Evolutionary conservation across 805 yeast species (phyloP), one percentile per base, ranked within the genome.

Genomic region (Metschnikowia peoriensis): DNA sequence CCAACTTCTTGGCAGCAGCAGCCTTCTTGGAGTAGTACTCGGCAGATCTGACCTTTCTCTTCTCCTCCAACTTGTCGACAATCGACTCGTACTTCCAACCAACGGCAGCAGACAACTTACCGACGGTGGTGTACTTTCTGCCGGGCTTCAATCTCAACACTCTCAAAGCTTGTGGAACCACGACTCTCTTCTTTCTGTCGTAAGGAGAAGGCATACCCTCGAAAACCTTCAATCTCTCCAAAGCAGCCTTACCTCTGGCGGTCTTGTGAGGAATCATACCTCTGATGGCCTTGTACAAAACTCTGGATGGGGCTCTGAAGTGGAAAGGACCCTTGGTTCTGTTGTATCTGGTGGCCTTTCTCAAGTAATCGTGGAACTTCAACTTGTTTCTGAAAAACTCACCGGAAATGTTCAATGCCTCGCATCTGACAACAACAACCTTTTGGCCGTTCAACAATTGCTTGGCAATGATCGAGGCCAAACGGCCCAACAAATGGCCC

Each of bases 211-310:
- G 99, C 63, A 94, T 85, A 88, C 99, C 99, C 83, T 94, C 99
- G 73, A 89, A 94, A 69, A 93, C 98, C 93, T 94, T 90, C 72
- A 94, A 89, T 83, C 97, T 92, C 84, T 92, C 98, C 75, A 94
- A 80, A 71, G 99, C 99, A 76, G 98, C 98, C 84, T 89, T 88
- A 81, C 99, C 99, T 82, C 98, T 94, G 70, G 98, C 94, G 68
- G 99, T 94, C 91, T 94, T 94, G 92, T 94, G 98, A 77, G 97
- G 83, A 72, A 94, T 82, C 99, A 94, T 94, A 83, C 99, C 99
- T 78, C 97, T 89, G 77, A 94, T 80, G 73, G 99, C 97, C 88
- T 94, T 94, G 96, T 92, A 92, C 82, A 94, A 91, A 81, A 94
- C 93, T 83, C 98, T 91, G 62, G 98, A 92, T 79, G 99, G 99